These are phyloP conservation scores for Phytophthora pluvialis DNA, from an alignment of 352 stramenopile species.

Conservation along the genomic window DNA sequence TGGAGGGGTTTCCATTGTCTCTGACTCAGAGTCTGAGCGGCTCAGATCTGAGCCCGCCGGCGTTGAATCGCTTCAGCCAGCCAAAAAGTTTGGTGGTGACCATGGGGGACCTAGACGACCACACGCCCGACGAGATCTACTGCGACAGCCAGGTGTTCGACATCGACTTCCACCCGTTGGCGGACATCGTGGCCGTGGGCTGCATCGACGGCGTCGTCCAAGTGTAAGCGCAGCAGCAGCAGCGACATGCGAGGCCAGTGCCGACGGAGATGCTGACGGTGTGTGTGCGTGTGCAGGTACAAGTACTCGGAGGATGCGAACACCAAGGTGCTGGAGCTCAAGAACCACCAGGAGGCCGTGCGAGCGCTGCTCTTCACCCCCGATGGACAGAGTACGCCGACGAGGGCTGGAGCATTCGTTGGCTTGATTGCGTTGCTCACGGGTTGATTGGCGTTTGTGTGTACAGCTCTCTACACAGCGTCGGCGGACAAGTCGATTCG, in stretches of 20 bases:
- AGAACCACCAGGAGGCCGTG: conserved; percentile 77
- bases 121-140: conserved; percentile 81
- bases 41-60: no score
- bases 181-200: conserved; percentile 75
- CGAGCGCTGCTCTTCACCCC: conserved; percentile 73
- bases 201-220: conserved; percentile 82
- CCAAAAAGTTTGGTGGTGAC: neutral
- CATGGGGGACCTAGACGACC: conserved; percentile 75
- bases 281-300: conserved; percentile 49
- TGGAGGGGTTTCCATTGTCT: no score
- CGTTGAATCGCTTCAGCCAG: no score
- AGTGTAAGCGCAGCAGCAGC: conserved; percentile 56
- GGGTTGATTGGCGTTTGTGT: conserved; percentile 5
- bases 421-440: conserved; percentile 14
- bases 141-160: conserved; percentile 83
- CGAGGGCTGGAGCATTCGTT: neutral
- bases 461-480: conserved; percentile 74
- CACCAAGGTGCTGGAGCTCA: conserved; percentile 73
- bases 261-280: conserved; percentile 1
- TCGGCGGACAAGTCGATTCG: conserved; percentile 85
- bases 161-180: conserved; percentile 84
- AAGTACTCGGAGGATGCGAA: conserved; percentile 82
- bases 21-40: no score
- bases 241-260: neutral
- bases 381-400: conserved; percentile 73